phyloP scores from a whole-genome alignment of 225 moss, liverwort and hornwort species.

The Straminergon stramineum region DNA sequence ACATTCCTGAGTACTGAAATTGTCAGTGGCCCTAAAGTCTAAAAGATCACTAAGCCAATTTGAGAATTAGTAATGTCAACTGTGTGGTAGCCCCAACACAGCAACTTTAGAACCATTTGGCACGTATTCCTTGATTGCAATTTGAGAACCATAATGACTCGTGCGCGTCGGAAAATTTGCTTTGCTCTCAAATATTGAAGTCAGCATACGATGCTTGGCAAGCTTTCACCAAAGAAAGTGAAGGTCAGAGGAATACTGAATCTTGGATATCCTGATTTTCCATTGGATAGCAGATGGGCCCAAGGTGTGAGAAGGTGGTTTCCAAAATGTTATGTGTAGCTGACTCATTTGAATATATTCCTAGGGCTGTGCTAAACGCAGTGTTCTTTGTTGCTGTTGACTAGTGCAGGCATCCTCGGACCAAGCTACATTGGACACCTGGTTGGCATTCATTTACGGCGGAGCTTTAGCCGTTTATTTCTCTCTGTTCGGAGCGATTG shows the following conservation, averaged over 20 bases:
- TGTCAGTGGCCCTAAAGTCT: neutral
- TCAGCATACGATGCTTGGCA: neutral
- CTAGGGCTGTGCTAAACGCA: neutral
- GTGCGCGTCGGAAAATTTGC: neutral
- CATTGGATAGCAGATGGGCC: neutral
- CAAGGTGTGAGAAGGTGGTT: neutral
- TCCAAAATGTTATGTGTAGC: neutral
- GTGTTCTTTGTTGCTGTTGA: neutral
- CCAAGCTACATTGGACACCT: conserved; percentile 41
- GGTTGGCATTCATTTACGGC: conserved; percentile 37
- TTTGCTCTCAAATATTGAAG: neutral
- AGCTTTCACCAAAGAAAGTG: neutral
- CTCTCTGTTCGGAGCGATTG: conserved; percentile 47
- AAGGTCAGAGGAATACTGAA: neutral
- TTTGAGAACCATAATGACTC: neutral
- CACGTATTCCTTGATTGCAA: neutral
- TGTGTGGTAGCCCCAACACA: neutral
- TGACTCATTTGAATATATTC: neutral
- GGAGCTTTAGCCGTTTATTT: conserved; percentile 34
- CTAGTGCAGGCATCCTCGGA: conserved; percentile 48
- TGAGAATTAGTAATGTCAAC: neutral
- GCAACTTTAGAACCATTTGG: neutral
- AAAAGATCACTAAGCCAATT: neutral
- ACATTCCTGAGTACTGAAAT: neutral
- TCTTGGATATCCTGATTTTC: neutral